A percentile compares a stretch with the other conserved stretches of the same genome.
phyloP scores from a whole-genome alignment of 2,329 filamentous ascomycete species.

The Cytospora piceae region DNA sequence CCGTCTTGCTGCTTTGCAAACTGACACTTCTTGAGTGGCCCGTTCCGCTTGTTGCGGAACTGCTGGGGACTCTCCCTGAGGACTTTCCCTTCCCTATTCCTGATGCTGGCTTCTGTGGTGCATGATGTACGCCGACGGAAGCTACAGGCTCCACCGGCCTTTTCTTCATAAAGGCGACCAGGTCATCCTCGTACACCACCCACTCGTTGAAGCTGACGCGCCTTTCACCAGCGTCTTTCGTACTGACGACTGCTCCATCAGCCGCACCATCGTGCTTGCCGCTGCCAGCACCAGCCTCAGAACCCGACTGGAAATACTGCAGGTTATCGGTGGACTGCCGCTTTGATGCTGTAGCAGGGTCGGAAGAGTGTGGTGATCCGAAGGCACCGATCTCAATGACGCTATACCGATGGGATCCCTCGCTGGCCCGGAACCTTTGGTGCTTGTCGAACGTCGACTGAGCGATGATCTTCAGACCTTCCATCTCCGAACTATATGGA shows the following conservation, averaged over 20 bases:
- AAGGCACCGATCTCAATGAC: constrained; percentile 31
- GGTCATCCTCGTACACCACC: constrained; percentile 30
- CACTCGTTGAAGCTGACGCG: constrained; percentile 28
- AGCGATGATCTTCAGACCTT: constrained; percentile 28
- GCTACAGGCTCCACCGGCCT: constrained; percentile 17
- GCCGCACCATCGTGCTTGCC: constrained; percentile 6
- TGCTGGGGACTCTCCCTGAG: background rate
- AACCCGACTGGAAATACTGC: background rate
- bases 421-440: constrained; percentile 26
- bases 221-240: constrained; percentile 2
- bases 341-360: constrained; percentile 6
- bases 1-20: constrained; percentile 21
- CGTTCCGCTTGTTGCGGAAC: constrained; percentile 7
- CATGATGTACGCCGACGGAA: background rate
- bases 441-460: constrained; percentile 30
- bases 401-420: constrained; percentile 24
- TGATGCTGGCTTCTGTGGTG: background rate
- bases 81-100: constrained; percentile 12
- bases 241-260: background rate
- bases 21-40: constrained; percentile 24
- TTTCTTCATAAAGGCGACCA: constrained; percentile 29
- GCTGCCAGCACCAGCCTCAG: background rate
- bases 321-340: constrained; percentile 15
- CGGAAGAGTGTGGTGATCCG: constrained; percentile 1
- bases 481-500: constrained; percentile 16